phyloP scores from a whole-genome alignment of 2,329 filamentous ascomycete species.

The Ophiostoma ips region DNA sequence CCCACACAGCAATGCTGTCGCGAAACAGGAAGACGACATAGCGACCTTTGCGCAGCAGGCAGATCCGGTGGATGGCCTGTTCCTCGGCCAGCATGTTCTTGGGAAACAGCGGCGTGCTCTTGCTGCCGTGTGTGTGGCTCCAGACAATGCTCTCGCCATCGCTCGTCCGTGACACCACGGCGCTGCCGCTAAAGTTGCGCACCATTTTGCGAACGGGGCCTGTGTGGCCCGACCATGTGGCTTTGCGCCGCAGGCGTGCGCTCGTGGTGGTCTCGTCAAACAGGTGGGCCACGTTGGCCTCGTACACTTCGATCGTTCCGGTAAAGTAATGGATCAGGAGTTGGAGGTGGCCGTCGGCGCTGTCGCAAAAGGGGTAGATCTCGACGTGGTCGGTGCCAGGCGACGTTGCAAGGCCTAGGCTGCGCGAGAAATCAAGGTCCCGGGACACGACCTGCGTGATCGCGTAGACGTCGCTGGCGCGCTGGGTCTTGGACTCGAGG shows the following conservation, averaged over 20 bases:
- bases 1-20: constrained; percentile 61
- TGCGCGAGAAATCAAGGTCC: constrained; percentile 31
- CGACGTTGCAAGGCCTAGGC: constrained; percentile 12
- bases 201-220: constrained; percentile 72
- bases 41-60: constrained; percentile 59
- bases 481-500: constrained; percentile 55
- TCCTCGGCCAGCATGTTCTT: constrained; percentile 54
- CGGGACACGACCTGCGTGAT: constrained; percentile 60
- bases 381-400: constrained; percentile 39
- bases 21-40: constrained; percentile 73
- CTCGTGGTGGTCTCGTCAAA: constrained; percentile 57
- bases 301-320: constrained; percentile 69
- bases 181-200: constrained; percentile 66
- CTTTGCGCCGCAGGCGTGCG: constrained; percentile 45
- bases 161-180: constrained; percentile 67
- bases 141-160: constrained; percentile 72
- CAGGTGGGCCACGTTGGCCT: constrained; percentile 62
- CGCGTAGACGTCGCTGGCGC: constrained; percentile 62
- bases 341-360: constrained; percentile 48
- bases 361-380: constrained; percentile 59
- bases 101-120: constrained; percentile 25
- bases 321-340: constrained; percentile 75
- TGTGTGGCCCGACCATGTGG: constrained; percentile 74
- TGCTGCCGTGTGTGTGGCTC: constrained; percentile 46
- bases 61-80: constrained; percentile 67